Evolutionary conservation across 2,329 filamentous ascomycete species (phyloP), one percentile per base, ranked within the genome.

Genomic region (Nectriaceae sp.): DNA sequence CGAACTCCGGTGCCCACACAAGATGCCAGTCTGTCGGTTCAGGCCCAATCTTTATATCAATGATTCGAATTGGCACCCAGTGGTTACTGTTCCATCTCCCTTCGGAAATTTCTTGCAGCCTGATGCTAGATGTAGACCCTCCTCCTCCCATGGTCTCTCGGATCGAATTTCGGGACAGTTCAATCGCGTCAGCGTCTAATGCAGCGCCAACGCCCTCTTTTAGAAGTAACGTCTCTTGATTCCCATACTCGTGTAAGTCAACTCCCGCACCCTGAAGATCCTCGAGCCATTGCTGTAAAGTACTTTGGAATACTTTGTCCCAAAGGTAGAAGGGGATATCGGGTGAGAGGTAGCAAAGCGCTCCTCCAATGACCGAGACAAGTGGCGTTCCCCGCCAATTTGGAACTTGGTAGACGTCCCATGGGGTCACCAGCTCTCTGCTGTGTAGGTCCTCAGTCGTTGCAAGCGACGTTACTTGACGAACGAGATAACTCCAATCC

Each of bases 1-100:
- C 64, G 40, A 56, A 64, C 37, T 66, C 64, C 0, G 53, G 49
- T 0, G 20, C 59, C 64, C 64, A 66, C 21, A 33, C 3, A 1
- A 67, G n/a, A 2, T 35, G 11, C 64, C 65, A 66, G 24, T 66
- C 60, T 0, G 2, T 2, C 0, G 43, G 42, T 0, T 18, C 4
- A 0, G 49, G 31, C 0, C 65, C 63, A 31, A 54, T 40, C 8
- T 54, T 4, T 0, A 66, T 24, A 1, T 53, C 47, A 0, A 62
- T 13, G 0, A 65, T 39, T 2, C 63, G 57, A 19, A 67, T 44
- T 0, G 64, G 63, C 1, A 58, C 16, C 58, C 60, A 64, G 5
- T 63, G 38, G 5, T 21, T 54, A 0, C 42, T n/a, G 2, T 46
- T 49, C 44, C 42, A 47, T 21, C 3, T 31, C 11, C 35, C 4